Base-by-base conservation (phyloP, 495 filamentous ascomycete species). In the Recurvomyces mirabilis region DNA sequence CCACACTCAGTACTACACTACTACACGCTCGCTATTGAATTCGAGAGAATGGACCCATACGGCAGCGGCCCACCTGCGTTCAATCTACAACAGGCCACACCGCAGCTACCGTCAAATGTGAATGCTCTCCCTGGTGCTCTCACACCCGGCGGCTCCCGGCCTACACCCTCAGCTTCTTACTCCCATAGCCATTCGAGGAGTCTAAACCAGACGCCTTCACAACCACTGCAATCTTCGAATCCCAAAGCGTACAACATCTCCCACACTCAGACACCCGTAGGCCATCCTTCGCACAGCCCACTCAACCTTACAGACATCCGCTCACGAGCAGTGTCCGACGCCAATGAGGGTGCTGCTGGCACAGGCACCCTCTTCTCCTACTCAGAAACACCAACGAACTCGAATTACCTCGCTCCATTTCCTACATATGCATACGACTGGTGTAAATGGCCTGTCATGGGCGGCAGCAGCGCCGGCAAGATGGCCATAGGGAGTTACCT, bases 351-450 rank as follows among this genome's bases (percentile, higher is more conserved):
- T 15, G 23, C 62, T 65, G 21, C 62, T 68, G 17, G 73, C 72
- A 68, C 68, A 0, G 64, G 57, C 33, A 59, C 58, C 22, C 64
- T 72, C 5, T 70, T 51, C 33, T 51, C 37, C 21, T 75, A 77
- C 28, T 64, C 56, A 15, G 66, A 72, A 26, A 57, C 74, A 5
- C 69, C 77, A 0, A 73, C 72, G 6, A 85, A 82, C 54, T 81
- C 87, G 65, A 94, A 89, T 54, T 96, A 96, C 62, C 68, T 95
- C 51, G 88, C 88, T 5, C 87, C 87, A 1, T 99, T 91, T 85
- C 79, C 85, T 28, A 80, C 93, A 29, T 96, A 94, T 62, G 88
- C 93, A 7, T 84, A 93, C 50, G 93, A 99, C 68, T 99, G 93
- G 93, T 99, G 91, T 64, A 96, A 96, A 65, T 99, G 93, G 93